Conservation (phyloP, 169 alveolate genomes). For the Cryptosporidium parvum region DNA sequence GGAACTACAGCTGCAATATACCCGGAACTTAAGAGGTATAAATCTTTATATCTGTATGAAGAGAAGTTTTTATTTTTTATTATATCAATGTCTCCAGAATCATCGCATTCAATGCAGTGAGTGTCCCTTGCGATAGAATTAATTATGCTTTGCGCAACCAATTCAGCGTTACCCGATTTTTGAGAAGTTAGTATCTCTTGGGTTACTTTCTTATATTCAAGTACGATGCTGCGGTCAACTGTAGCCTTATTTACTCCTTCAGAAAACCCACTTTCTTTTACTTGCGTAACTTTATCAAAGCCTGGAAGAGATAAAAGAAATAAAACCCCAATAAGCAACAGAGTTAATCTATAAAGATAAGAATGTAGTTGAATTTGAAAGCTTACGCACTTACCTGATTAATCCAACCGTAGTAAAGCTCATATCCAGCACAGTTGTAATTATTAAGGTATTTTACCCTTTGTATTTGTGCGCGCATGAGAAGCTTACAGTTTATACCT, state of each 20-base stretch:
- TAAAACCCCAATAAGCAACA: conserved; percentile 1
- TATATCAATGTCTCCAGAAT: conserved; percentile 31
- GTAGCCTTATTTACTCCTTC: conserved; percentile 49
- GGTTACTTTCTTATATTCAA: conserved; percentile 50
- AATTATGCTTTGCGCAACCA: background rate
- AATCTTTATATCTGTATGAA: background rate
- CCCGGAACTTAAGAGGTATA: background rate
- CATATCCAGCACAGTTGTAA: background rate
- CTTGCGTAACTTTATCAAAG: conserved; percentile 22
- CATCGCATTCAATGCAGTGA: conserved; percentile 34
- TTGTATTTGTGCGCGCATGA: conserved; percentile 33
- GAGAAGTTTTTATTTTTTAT: background rate
- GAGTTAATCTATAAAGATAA: conserved; percentile 1
- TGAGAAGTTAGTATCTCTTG: conserved; percentile 56
- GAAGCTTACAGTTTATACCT: background rate
- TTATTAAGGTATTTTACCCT: background rate
- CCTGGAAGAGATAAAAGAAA: conserved; percentile 46
- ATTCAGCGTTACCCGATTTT: background rate
- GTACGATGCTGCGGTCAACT: background rate
- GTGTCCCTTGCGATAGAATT: background rate
- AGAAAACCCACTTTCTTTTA: conserved; percentile 56
- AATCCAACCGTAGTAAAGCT: background rate
- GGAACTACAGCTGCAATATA: conserved; percentile 57
- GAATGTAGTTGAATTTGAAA: background rate
- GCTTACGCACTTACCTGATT: conserved; percentile 1